Percentiles rank a stretch among this genome's conserved stretches.
phyloP scores from a whole-genome alignment of 1,139 yeast genomes.

The Yamadazyma atlantica region DNA sequence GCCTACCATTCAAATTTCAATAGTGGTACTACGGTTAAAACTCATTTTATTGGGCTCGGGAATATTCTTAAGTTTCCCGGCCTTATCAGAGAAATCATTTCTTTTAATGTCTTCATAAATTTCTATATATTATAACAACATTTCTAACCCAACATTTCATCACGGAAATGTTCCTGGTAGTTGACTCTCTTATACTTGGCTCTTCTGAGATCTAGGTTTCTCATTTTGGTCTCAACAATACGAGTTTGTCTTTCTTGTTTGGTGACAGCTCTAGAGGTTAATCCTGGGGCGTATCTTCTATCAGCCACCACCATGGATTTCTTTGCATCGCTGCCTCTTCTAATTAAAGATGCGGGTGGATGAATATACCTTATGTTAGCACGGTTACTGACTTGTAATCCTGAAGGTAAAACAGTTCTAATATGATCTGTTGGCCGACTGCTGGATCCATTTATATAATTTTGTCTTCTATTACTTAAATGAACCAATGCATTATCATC shows the following conservation, averaged over 20 bases:
- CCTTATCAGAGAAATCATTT: too few species aligned
- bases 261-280: slow-evolving; percentile 27
- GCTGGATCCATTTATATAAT: background rate
- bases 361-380: slow-evolving; percentile 45
- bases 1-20: too few species aligned
- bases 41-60: too few species aligned
- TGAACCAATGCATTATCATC: slow-evolving; percentile 4
- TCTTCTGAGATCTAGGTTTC: slow-evolving; percentile 25
- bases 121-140: too few species aligned
- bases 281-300: slow-evolving; percentile 42
- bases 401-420: slow-evolving; percentile 40
- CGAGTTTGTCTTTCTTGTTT: slow-evolving; percentile 36
- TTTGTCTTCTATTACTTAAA: background rate
- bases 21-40: too few species aligned
- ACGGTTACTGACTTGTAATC: slow-evolving; percentile 49
- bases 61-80: too few species aligned
- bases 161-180: slow-evolving; percentile 39
- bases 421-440: slow-evolving; percentile 29
- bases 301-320: slow-evolving; percentile 41
- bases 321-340: slow-evolving; percentile 23
- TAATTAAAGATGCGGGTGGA: slow-evolving; percentile 20
- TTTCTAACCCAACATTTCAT: slow-evolving; percentile 26
- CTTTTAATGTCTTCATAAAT: too few species aligned
- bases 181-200: slow-evolving; percentile 30
- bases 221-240: slow-evolving; percentile 24